Percentiles rank a stretch among this genome's conserved stretches.
phyloP scores from a whole-genome alignment of 1,139 yeast genomes.

The Yamadazyma taylorii region DNA sequence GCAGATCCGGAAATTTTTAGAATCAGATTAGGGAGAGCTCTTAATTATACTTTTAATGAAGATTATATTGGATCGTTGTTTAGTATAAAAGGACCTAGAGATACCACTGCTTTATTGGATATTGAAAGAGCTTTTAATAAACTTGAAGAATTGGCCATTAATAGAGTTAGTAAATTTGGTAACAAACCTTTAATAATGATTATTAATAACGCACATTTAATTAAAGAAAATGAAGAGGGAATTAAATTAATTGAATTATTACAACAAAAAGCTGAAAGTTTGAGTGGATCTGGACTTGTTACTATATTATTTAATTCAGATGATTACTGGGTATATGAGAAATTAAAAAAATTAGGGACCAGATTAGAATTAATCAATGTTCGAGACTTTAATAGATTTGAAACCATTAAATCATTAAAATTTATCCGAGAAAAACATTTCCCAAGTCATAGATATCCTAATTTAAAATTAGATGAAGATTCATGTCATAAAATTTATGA shows the following conservation, averaged over 20 bases:
- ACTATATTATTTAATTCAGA: constrained; percentile 80
- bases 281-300: constrained; percentile 74
- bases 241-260: constrained; percentile 67
- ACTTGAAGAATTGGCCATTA: constrained; percentile 69
- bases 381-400: constrained; percentile 58
- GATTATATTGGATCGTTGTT: constrained; percentile 82
- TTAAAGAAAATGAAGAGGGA: constrained; percentile 73
- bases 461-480: constrained; percentile 31
- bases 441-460: constrained; percentile 35
- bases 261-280: constrained; percentile 80
- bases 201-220: constrained; percentile 73
- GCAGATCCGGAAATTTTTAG: constrained; percentile 85
- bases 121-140: constrained; percentile 81
- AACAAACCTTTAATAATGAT: constrained; percentile 64
- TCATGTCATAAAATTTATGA: constrained; percentile 60
- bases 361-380: constrained; percentile 73
- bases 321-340: constrained; percentile 86
- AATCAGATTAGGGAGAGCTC: constrained; percentile 71
- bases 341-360: constrained; percentile 71
- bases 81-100: constrained; percentile 83
- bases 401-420: constrained; percentile 57
- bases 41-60: constrained; percentile 72
- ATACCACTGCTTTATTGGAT: constrained; percentile 78
- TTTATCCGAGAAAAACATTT: constrained; percentile 51
- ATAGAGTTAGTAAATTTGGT: constrained; percentile 33